Conservation (phyloP, 2,329 filamentous ascomycete genomes). For the Penicillium digitatum region DNA sequence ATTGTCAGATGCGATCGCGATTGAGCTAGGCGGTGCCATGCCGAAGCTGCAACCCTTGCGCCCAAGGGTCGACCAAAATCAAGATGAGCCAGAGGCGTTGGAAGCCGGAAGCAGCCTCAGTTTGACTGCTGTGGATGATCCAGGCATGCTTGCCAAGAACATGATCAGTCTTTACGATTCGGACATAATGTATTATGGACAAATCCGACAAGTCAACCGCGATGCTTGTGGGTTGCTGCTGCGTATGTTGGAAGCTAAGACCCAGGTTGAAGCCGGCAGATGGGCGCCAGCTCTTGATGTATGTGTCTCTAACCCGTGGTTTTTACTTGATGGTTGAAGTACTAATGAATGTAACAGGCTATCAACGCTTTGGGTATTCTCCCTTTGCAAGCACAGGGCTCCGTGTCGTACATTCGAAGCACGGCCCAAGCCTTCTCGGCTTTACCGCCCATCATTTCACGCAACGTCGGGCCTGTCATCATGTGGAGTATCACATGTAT, state of each 20-base stretch:
- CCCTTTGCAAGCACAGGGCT: slow-evolving; percentile 69
- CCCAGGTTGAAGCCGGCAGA: slow-evolving; percentile 53
- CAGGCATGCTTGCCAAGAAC: slow-evolving; percentile 58
- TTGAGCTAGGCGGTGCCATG: slow-evolving; percentile 78
- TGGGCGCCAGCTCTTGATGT: slow-evolving; percentile 64
- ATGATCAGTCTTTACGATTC: slow-evolving; percentile 61
- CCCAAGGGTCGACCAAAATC: slow-evolving; percentile 52
- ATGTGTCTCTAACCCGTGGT: slow-evolving; percentile 39
- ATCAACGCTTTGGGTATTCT: slow-evolving; percentile 74
- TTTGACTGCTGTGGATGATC: slow-evolving; percentile 65
- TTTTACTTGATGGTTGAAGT: slow-evolving; percentile 10
- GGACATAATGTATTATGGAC: slow-evolving; percentile 58
- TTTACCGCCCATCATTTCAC: slow-evolving; percentile 74
- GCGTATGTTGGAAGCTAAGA: slow-evolving; percentile 58
- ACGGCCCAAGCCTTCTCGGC: slow-evolving; percentile 76
- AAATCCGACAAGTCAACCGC: slow-evolving; percentile 56
- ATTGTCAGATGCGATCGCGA: slow-evolving; percentile 80
- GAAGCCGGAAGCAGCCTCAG: slow-evolving; percentile 50
- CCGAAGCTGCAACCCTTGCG: slow-evolving; percentile 76
- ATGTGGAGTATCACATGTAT: slow-evolving; percentile 92
- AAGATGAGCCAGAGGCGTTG: slow-evolving; percentile 34
- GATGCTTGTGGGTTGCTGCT: slow-evolving; percentile 58
- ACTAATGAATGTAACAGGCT: slow-evolving; percentile 47
- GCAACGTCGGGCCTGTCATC: slow-evolving; percentile 84
- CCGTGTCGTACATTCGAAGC: slow-evolving; percentile 72